Percentiles rank a stretch among this genome's conserved stretches.
phyloP scores from a whole-genome alignment of 2,329 filamentous ascomycete genomes.

The Alternaria arbusti region DNA sequence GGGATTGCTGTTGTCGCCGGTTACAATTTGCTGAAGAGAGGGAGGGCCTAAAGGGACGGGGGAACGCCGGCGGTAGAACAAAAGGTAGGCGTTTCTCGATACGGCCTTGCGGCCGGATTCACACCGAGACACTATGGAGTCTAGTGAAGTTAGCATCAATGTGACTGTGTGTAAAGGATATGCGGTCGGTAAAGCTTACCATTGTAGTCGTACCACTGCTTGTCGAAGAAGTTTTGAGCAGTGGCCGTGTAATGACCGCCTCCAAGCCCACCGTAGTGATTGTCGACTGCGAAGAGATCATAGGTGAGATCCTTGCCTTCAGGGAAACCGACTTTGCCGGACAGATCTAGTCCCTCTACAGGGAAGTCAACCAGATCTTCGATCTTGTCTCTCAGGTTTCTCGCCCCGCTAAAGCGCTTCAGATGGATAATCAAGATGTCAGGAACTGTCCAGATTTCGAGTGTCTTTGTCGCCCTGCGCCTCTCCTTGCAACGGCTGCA shows the following conservation, averaged over 20 bases:
- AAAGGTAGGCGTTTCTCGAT: constrained; percentile 81
- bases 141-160: constrained; percentile 53
- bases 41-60: constrained; percentile 78
- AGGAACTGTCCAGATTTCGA: constrained; percentile 95
- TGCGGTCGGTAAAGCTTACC: constrained; percentile 59
- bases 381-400: constrained; percentile 85
- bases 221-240: constrained; percentile 89
- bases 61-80: constrained; percentile 93
- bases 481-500: constrained; percentile 96
- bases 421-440: constrained; percentile 95
- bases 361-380: constrained; percentile 93
- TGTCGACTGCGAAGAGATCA: constrained; percentile 93
- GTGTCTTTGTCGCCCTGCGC: constrained; percentile 90
- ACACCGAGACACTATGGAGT: constrained; percentile 72
- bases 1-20: constrained; percentile 57
- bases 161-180: neutral
- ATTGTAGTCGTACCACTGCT: constrained; percentile 95
- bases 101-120: constrained; percentile 69
- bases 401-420: constrained; percentile 90
- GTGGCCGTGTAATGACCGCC: constrained; percentile 97
- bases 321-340: constrained; percentile 76
- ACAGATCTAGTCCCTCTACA: constrained; percentile 83
- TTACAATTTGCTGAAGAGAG: constrained; percentile 72
- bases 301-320: constrained; percentile 85
- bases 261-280: constrained; percentile 90